Percentiles rank a stretch among this genome's conserved stretches.
Conservation (phyloP, 352 stramenopile species). For the Globisporangium alternatum region DNA sequence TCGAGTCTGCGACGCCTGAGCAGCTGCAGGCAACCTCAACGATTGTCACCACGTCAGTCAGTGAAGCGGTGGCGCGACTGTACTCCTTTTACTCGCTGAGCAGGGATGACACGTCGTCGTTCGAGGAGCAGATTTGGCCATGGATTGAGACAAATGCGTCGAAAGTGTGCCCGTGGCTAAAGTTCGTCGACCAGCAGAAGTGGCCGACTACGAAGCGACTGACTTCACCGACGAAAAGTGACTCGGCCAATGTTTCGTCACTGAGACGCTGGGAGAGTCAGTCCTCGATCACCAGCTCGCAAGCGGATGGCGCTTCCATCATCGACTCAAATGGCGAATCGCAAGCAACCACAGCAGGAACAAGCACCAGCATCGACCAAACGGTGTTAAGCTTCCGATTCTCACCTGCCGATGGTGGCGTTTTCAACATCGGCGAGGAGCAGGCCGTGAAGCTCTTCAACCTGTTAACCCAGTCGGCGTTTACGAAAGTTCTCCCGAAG, state of each 20-base stretch:
- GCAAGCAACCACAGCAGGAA: conserved; percentile 17
- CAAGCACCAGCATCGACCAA: conserved; percentile 15
- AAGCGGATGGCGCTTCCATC: conserved; percentile 15
- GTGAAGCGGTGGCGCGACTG: conserved; percentile 47
- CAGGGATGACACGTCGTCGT: conserved; percentile 31
- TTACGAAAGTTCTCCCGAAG: conserved; percentile 67
- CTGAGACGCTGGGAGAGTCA: conserved; percentile 14
- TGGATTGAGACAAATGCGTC: conserved; percentile 61
- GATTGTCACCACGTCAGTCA: conserved; percentile 56
- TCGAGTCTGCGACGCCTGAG: conserved; percentile 43
- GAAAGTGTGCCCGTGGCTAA: conserved; percentile 64
- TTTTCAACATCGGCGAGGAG: conserved; percentile 51
- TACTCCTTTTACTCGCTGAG: conserved; percentile 41
- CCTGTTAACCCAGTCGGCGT: conserved; percentile 58
- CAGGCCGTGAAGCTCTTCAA: conserved; percentile 65
- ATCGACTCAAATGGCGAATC: conserved; percentile 17
- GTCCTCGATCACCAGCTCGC: conserved; percentile 13
- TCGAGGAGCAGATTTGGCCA: conserved; percentile 46
- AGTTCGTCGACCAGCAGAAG: conserved; percentile 63
- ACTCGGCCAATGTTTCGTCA: conserved; percentile 13
- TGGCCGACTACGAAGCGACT: conserved; percentile 61
- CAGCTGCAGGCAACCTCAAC: conserved; percentile 50
- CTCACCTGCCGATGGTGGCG: conserved; percentile 57
- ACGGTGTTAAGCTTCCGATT: conserved; percentile 62
- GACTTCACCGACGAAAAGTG: conserved; percentile 24